Conservation (phyloP, 225 moss, liverwort and hornwort species). For the Sphagnum contortum region DNA sequence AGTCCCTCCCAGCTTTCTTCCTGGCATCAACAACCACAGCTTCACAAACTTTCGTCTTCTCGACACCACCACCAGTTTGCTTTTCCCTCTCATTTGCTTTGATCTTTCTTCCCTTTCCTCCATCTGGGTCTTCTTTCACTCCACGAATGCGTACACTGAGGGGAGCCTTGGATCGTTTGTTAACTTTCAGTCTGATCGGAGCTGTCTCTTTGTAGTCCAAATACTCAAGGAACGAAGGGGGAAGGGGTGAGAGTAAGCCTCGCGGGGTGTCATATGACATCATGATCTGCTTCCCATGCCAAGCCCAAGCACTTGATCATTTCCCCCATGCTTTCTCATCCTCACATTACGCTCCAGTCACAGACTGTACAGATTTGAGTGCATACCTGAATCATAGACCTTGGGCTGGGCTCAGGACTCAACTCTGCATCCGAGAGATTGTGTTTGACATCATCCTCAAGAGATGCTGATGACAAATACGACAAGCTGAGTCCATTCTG, state of each 20-base stretch:
- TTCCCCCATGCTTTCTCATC: conserved; percentile 4
- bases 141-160: conserved; percentile 20
- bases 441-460: conserved; percentile 56
- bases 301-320: conserved; percentile 3
- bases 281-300: conserved; percentile 62
- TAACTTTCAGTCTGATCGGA: conserved; percentile 18
- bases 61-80: conserved; percentile 9
- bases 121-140: conserved; percentile 29
- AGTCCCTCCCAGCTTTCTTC: conserved; percentile 45
- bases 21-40: conserved; percentile 24
- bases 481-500: conserved; percentile 74
- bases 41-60: conserved; percentile 29
- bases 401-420: conserved; percentile 72
- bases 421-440: conserved; percentile 60
- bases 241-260: conserved; percentile 72
- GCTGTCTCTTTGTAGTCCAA: conserved; percentile 31
- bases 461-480: conserved; percentile 55
- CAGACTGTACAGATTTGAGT: background rate
- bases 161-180: conserved; percentile 17
- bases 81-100: conserved; percentile 36
- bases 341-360: background rate
- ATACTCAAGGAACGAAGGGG: conserved; percentile 29
- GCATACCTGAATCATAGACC: conserved; percentile 72
- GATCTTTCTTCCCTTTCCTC: conserved; percentile 24
- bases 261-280: conserved; percentile 43